These are phyloP conservation scores for Neurospora sp. DNA, from an alignment of 495 filamentous ascomycete species.

Conservation along the genomic window DNA sequence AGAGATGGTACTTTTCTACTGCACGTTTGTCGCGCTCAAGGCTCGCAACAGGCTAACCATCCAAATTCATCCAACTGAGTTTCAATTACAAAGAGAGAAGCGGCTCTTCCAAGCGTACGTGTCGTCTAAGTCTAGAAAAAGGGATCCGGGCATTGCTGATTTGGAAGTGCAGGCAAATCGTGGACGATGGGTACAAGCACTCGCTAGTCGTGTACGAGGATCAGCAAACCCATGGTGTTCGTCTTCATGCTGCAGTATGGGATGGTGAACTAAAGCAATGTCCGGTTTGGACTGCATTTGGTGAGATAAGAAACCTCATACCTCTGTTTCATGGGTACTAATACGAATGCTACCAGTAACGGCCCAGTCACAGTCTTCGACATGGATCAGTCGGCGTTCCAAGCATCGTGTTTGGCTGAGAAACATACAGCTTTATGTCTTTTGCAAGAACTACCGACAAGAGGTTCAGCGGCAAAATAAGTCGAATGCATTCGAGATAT, in stretches of 20 bases:
- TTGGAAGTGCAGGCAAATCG: conserved; percentile 48
- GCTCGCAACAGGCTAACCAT: conserved; percentile 50
- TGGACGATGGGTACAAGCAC: conserved; percentile 61
- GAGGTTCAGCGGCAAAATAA: conserved; percentile 35
- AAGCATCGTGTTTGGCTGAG: conserved; percentile 47
- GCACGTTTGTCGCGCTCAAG: conserved; percentile 65
- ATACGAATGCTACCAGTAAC: conserved; percentile 38
- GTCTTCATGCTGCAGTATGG: conserved; percentile 41
- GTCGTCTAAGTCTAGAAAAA: conserved; percentile 5
- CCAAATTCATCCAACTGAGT: conserved; percentile 45
- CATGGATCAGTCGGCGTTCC: conserved; percentile 46
- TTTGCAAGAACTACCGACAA: conserved; percentile 49
- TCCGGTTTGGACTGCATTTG: conserved; percentile 70
- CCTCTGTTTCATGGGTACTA: not conserved
- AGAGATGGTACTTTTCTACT: conserved; percentile 72
- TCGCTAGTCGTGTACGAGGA: conserved; percentile 65
- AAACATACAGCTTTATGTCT: conserved; percentile 51
- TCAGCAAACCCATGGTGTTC: conserved; percentile 47
- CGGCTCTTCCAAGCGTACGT: conserved; percentile 60
- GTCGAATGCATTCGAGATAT: conserved; percentile 33
- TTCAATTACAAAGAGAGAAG: conserved; percentile 51
- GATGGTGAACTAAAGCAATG: conserved; percentile 39
- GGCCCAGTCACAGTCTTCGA: conserved; percentile 41
- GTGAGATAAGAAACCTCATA: conserved; percentile 20
- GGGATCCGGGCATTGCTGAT: not conserved